Evolutionary conservation across 176 grass and related monocot species (phyloP).

Genomic region (Carex scoparia): DNA sequence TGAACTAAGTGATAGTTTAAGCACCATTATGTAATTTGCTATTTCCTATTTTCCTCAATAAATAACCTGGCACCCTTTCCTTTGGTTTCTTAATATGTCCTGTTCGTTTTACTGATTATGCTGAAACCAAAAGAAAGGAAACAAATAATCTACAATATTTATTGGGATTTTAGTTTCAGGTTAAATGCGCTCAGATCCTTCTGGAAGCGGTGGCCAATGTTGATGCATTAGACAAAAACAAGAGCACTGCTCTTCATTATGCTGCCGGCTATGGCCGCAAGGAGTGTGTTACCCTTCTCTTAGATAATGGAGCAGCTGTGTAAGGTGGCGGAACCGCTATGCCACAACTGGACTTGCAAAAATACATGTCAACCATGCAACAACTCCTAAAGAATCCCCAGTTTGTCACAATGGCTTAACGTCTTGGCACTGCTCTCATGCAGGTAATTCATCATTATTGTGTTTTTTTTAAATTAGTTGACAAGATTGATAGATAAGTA

Average conservation of each 20-base stretch:
- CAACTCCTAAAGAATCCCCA: constrained; percentile 94
- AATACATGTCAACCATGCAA: constrained; percentile 92
- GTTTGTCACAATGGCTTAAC: constrained; percentile 85
- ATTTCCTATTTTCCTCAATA: neutral
- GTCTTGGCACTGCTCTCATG: constrained; percentile 77
- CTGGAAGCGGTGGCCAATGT: constrained; percentile 54
- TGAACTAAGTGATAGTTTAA: neutral
- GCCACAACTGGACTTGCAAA: constrained; percentile 58
- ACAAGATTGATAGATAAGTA: neutral
- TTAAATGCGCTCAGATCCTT: constrained; percentile 56
- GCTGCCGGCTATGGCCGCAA: constrained; percentile 78
- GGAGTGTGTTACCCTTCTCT: constrained; percentile 72
- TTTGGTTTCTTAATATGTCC: neutral
- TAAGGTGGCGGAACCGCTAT: constrained; percentile 10
- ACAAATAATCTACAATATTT: neutral
- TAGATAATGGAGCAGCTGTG: constrained; percentile 68
- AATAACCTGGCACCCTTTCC: neutral
- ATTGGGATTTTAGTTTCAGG: constrained; percentile 12
- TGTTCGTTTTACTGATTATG: neutral
- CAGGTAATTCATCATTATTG: constrained; percentile 30
- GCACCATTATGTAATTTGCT: neutral
- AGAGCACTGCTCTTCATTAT: constrained; percentile 84
- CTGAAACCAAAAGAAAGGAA: neutral
- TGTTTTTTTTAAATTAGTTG: neutral
- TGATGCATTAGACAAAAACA: constrained; percentile 82